Percentiles rank a stretch among this genome's conserved stretches.
Conservation (phyloP, 495 filamentous ascomycete genomes). For the Aspergillus cavernicola region DNA sequence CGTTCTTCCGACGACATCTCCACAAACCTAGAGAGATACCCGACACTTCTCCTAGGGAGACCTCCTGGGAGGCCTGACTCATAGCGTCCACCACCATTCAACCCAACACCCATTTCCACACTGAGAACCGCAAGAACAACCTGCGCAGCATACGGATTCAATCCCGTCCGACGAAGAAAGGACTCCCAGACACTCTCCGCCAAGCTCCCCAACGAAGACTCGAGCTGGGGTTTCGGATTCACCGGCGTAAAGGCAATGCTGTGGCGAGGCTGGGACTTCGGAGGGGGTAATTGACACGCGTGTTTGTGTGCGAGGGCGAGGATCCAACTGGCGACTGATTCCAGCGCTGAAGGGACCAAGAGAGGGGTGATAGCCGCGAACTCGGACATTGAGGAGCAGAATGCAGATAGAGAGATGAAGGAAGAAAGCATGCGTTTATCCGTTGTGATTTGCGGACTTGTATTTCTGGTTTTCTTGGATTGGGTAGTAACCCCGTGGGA, state of each 20-base stretch:
- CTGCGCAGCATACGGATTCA: conserved; percentile 82
- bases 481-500: conserved; percentile 5
- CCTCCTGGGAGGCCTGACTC: no score
- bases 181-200: conserved; percentile 68
- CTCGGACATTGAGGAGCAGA: conserved; percentile 14
- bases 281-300: conserved; percentile 9
- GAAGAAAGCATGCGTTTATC: conserved; percentile 11
- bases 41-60: neutral
- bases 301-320: conserved; percentile 30
- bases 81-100: neutral
- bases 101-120: neutral
- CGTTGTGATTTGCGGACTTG: conserved; percentile 14
- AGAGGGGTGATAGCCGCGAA: conserved; percentile 29
- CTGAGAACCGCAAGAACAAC: conserved; percentile 45
- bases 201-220: conserved; percentile 4
- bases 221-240: conserved; percentile 6
- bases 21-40: conserved; percentile 17
- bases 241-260: conserved; percentile 14
- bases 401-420: conserved; percentile 13
- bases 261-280: neutral
- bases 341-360: conserved; percentile 28
- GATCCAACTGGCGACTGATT: conserved; percentile 38
- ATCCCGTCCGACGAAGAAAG: conserved; percentile 66
- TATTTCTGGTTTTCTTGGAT: neutral
- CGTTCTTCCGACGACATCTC: conserved; percentile 27